Conservation (phyloP, 495 filamentous ascomycete genomes). For the Talaromyces nanjingensis region DNA sequence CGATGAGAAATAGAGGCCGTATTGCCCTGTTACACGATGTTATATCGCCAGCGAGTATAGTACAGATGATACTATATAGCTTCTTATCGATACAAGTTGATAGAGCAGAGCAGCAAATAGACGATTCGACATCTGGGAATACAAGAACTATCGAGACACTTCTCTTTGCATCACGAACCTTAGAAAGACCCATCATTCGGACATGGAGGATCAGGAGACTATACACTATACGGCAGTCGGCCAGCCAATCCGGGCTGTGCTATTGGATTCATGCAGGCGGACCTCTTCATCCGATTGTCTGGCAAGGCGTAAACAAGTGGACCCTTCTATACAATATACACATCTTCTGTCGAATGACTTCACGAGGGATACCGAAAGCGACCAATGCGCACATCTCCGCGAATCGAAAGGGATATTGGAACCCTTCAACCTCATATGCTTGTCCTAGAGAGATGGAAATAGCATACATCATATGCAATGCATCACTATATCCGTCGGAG, state of each 20-base stretch:
- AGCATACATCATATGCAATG: background rate
- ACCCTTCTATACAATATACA: background rate
- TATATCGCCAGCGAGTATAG: constrained; percentile 39
- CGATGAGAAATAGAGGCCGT: constrained; percentile 19
- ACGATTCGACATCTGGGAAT: constrained; percentile 29
- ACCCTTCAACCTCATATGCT: background rate
- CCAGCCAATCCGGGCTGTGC: background rate
- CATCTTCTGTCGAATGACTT: background rate
- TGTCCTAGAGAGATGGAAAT: background rate
- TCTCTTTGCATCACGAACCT: constrained; percentile 34
- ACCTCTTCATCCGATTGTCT: background rate
- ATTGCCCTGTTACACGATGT: constrained; percentile 18
- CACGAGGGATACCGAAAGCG: background rate
- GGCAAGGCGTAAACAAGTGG: background rate
- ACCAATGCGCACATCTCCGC: background rate
- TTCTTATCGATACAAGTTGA: constrained; percentile 61
- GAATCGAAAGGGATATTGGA: background rate
- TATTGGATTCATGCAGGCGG: background rate
- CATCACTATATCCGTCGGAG: background rate
- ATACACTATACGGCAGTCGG: background rate
- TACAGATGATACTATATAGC: constrained; percentile 58
- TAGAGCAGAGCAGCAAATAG: constrained; percentile 54
- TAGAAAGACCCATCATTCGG: constrained; percentile 3
- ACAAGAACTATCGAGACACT: constrained; percentile 29
- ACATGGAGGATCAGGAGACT: background rate